These are phyloP conservation scores for Aethionema arabicum DNA, from an alignment of 345 rosid genomes.

Conservation along the genomic window DNA sequence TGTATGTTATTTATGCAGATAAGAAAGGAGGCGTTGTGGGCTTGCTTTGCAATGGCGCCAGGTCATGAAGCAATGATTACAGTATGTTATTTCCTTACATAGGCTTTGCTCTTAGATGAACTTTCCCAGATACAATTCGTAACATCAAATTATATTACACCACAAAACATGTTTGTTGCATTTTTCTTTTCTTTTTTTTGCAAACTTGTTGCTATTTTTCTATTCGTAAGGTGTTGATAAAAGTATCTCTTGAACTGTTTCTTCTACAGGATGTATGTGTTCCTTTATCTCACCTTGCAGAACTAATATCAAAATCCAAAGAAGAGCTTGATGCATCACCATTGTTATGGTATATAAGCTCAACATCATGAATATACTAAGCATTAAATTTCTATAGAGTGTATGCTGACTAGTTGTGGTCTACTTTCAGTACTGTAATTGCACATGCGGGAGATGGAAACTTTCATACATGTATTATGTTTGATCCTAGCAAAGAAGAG, in stretches of 20 bases:
- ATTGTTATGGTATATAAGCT: slow-evolving; percentile 55
- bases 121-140: neutral
- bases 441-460: slow-evolving; percentile 98
- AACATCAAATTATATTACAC: slow-evolving; percentile 13
- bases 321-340: slow-evolving; percentile 68
- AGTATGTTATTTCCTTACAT: slow-evolving; percentile 41
- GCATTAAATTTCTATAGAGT: neutral
- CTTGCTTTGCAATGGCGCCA: slow-evolving; percentile 90
- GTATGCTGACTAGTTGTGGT: slow-evolving; percentile 12
- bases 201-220: too few relatives aligned
- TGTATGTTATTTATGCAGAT: slow-evolving; percentile 48
- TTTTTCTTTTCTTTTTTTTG: too few relatives aligned
- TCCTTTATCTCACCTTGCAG: slow-evolving; percentile 78
- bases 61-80: slow-evolving; percentile 74
- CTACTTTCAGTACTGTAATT: slow-evolving; percentile 61
- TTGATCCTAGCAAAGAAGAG: slow-evolving; percentile 67
- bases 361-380: slow-evolving; percentile 11
- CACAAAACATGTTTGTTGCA: neutral
- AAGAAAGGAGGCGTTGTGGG: slow-evolving; percentile 92
- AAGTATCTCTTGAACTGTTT: slow-evolving; percentile 17
- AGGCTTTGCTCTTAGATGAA: slow-evolving; percentile 6
- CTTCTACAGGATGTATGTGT: slow-evolving; percentile 82
- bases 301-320: slow-evolving; percentile 74
- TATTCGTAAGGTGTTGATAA: neutral
- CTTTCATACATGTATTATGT: slow-evolving; percentile 75